Base-by-base conservation (phyloP, 768 basidiomycete genomes). In the Collybia mongolica region DNA sequence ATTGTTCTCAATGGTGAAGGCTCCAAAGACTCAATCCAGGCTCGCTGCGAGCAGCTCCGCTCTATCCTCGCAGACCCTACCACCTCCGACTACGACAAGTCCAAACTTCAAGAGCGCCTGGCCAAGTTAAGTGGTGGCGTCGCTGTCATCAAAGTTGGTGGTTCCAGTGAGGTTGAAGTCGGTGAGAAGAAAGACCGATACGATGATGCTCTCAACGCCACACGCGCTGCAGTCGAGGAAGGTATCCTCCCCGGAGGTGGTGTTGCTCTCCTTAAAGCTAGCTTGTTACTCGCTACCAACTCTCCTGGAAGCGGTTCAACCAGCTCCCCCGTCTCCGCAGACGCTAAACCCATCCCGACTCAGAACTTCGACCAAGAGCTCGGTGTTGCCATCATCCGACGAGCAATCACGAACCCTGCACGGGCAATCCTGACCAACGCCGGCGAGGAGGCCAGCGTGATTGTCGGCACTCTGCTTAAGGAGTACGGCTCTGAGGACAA, bases 141-240 rank as follows among this genome's bases (percentile, higher is more conserved):
- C 41, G 96, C 96, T 14, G 95, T 98, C 71, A 98, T 98, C 81
- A 94, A 93, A 72, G 96, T 98, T 54, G 96, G 96, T 49, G 96
- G 96, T 15, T 74, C 86, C 19, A 84, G 81, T 46, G 96, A 98
- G 70, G 96, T 98, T 45, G 96, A 98, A 72, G 96, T 98, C 53
- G 81, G 95, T 6, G 96, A 98, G 82, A 98, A 98, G 91, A 97
- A 98, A 84, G 96, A 98, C 67, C 81, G 95, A 32, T 98, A 97
- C 63, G 95, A 98, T 59, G 93, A 96, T 64, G 95, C 95, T 1
- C 79, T 98, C 41, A 97, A 97, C 68, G 94, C 95, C n/a, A 98
- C 96, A 3, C 88, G 96, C 36, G 96, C 96, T 20, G 94, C 96
- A 39, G 96, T 98, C 24, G 96, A 98, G 73, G 95, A 99, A 70